These are phyloP conservation scores for Cystobasidium ongulense DNA, from an alignment of 768 basidiomycete genomes.

Conservation along the genomic window DNA sequence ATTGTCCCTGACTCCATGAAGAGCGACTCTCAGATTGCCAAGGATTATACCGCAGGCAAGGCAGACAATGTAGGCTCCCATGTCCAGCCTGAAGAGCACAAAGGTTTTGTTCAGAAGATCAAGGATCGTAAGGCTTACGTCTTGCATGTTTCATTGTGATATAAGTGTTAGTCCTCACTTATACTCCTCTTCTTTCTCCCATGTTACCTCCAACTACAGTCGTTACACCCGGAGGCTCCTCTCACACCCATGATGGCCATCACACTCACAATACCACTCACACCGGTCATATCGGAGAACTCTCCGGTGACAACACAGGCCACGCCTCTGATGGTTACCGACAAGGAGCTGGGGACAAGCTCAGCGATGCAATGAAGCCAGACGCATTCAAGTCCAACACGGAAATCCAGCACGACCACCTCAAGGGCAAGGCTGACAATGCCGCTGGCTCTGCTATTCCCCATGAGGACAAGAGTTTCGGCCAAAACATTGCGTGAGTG, in stretches of 20 bases:
- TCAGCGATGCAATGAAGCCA: neutral
- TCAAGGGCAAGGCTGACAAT: constrained; percentile 1
- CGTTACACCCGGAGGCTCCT: neutral
- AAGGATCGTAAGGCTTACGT: neutral
- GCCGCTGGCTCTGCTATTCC: neutral
- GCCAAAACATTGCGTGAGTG: constrained; percentile 20
- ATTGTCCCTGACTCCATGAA: constrained; percentile 12
- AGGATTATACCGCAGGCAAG: constrained; percentile 7
- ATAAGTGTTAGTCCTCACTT: neutral
- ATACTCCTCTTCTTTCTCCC: neutral
- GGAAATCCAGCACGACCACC: neutral
- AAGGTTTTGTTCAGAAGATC: constrained; percentile 17
- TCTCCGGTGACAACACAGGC: neutral
- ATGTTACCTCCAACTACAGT: neutral
- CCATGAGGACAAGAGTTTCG: constrained; percentile 14
- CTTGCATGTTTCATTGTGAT: no score
- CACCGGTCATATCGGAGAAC: neutral
- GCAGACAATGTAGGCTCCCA: neutral
- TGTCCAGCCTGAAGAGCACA: neutral
- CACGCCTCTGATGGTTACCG: neutral
- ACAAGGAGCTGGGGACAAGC: neutral
- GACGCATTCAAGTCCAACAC: neutral
- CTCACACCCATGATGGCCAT: neutral
- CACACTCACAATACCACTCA: no score
- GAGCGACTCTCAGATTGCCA: neutral